Conservation (phyloP, 192 early-diverging fungal genomes). For the Rhizophagus sp. region DNA sequence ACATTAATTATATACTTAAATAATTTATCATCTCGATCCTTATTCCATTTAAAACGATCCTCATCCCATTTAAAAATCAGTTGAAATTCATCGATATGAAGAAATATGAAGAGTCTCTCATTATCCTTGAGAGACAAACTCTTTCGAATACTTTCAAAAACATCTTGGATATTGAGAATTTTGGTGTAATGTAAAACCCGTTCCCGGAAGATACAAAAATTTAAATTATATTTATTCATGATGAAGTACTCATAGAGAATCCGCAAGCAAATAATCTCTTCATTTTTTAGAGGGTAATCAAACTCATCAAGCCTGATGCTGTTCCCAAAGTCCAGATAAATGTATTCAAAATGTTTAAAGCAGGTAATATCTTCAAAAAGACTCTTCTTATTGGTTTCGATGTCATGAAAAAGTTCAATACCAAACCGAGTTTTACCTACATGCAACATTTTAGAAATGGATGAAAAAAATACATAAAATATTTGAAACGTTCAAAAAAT, state of each 20-base stretch:
- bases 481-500: background rate
- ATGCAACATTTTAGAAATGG: constrained; percentile 11
- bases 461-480: constrained; percentile 17
- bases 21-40: background rate
- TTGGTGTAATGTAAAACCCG: constrained; percentile 6
- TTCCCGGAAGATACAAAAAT: background rate
- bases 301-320: background rate
- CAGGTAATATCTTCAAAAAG: too few species aligned
- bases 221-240: constrained; percentile 19
- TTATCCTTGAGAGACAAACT: background rate
- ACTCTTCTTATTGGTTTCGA: background rate
- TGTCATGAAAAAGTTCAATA: constrained; percentile 12
- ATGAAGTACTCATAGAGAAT: constrained; percentile 28
- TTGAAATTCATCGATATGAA: constrained; percentile 26
- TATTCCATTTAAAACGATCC: too few species aligned
- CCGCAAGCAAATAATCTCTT: constrained; percentile 25
- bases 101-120: constrained; percentile 5
- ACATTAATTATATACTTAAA: constrained; percentile 7
- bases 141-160: constrained; percentile 22
- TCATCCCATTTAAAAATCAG: constrained; percentile 6
- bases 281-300: background rate
- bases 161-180: constrained; percentile 12
- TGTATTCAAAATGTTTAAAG: constrained; percentile 21
- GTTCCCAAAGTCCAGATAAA: constrained; percentile 25
- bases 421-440: constrained; percentile 32